Percentiles rank a stretch among this genome's conserved stretches.
These are phyloP conservation scores for Globisporangium carolinianum DNA, from an alignment of 352 stramenopile species.

Conservation along the genomic window DNA sequence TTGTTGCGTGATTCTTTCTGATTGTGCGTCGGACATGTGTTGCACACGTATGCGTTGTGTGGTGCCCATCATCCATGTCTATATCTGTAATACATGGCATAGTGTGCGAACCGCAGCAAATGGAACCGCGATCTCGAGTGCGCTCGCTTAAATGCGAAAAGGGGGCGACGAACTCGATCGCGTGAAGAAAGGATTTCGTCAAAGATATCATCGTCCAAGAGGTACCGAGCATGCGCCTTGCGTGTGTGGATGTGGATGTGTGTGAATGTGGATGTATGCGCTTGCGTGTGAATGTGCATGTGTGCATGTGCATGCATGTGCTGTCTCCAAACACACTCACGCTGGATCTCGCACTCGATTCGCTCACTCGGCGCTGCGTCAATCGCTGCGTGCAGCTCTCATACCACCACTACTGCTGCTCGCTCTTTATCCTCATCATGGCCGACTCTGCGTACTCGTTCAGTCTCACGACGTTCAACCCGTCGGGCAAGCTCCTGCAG, in stretches of 20 bases:
- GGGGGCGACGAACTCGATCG: not conserved
- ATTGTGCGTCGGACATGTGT: not conserved
- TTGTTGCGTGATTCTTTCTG: not conserved
- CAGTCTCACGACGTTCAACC: slow-evolving; percentile 99
- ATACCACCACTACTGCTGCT: not conserved
- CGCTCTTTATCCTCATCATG: slow-evolving; percentile 46
- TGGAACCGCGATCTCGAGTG: too few relatives aligned
- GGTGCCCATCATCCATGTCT: too few relatives aligned
- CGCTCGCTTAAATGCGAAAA: too few relatives aligned
- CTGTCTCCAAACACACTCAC: not conserved
- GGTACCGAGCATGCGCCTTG: not conserved
- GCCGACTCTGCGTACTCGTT: slow-evolving; percentile 98
- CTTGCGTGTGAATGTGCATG: not conserved
- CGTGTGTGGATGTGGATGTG: not conserved
- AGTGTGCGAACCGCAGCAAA: too few relatives aligned
- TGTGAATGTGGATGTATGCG: not conserved
- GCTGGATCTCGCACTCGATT: not conserved
- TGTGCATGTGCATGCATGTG: not conserved
- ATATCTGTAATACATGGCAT: too few relatives aligned
- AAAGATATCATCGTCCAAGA: slow-evolving; percentile 1
- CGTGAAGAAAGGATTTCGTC: not conserved
- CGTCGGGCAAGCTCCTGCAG: slow-evolving; percentile 98
- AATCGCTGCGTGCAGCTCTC: not conserved
- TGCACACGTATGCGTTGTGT: not conserved
- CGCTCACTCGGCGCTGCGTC: too few relatives aligned